Evolutionary conservation across 441 rosid genomes (phyloP).

Genomic region (Macaranga tanarius): DNA sequence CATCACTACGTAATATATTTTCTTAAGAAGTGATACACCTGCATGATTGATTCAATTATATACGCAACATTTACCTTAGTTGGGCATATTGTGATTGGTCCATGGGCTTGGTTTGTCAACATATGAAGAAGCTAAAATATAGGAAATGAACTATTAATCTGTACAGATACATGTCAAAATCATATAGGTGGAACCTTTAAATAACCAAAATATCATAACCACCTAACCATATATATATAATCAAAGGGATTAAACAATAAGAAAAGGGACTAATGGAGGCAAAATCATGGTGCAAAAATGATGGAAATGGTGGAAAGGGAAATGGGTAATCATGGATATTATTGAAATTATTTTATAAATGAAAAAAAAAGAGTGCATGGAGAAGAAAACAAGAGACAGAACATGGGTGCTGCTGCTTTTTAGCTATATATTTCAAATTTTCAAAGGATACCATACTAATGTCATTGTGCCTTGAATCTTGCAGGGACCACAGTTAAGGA

Average conservation of each 20-base stretch:
- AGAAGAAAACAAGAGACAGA: slow-evolving; percentile 21
- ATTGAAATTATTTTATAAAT: background rate
- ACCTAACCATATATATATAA: slow-evolving; percentile 15
- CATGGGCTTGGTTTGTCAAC: slow-evolving; percentile 19
- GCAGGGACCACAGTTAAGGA: slow-evolving; percentile 22
- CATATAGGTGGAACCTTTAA: slow-evolving; percentile 15
- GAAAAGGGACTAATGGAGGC: background rate
- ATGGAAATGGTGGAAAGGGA: background rate
- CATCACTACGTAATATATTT: no score
- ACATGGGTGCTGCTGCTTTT: slow-evolving; percentile 29
- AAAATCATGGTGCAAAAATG: background rate
- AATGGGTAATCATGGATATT: slow-evolving; percentile 10
- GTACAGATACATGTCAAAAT: slow-evolving; percentile 14
- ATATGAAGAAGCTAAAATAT: background rate
- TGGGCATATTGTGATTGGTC: slow-evolving; percentile 16
- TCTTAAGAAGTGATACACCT: background rate
- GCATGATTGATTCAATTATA: slow-evolving; percentile 16
- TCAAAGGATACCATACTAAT: background rate
- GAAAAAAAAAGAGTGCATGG: background rate
- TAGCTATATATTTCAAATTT: background rate
- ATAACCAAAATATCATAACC: background rate
- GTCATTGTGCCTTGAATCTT: background rate
- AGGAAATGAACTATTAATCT: background rate
- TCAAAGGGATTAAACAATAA: background rate
- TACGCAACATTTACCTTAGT: background rate